Base-by-base conservation (phyloP, 225 moss, liverwort and hornwort species). In the Rhytidiadelphus loreus region DNA sequence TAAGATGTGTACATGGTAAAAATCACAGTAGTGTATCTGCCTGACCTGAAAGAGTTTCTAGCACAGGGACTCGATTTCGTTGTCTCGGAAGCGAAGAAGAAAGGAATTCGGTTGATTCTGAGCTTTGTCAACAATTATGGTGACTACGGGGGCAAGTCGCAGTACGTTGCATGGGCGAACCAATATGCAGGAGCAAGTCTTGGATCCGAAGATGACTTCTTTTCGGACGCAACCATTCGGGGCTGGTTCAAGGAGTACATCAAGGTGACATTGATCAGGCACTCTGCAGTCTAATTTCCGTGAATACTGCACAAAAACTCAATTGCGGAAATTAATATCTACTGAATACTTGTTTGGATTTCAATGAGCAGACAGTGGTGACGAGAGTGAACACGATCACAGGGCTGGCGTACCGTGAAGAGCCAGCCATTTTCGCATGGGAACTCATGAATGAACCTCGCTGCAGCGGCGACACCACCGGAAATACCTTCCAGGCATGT, bases 361-460 rank as follows among this genome's bases (percentile, higher is more conserved):
- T 83, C 29, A 39, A 82, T 77, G 82, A 81, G 68, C 93, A 94
- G 95, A 92, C 87, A 78, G 68, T 92, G 83, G 62, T 76, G 56
- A 87, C 81, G 90, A 88, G 92, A 81, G 88, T 88, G 81, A 92
- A 93, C 77, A 91, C 92, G 35, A 78, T 96, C 78, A 90, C 91
- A 57, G 87, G 93, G 29, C 84, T 92, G 66, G 81, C 84, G 20
- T 96, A 96, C 89, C 86, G 88, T 14, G 87, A 96, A 29, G 95
- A 96, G 85, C 82, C 95, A 33, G 87, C 94, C 68, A 91, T 96
- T 58, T 95, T 95, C 52, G 90, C 93, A 8, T 96, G 96, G 96
- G 96, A 96, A 88, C 81, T 95, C 30, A 95, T 96, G 68, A 95
- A 95, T 77, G 96, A 96, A 87, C 91, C 94, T 44, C 96, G 93